Conservation (phyloP, 768 basidiomycete genomes). For the Macrolepiota albuminosa region DNA sequence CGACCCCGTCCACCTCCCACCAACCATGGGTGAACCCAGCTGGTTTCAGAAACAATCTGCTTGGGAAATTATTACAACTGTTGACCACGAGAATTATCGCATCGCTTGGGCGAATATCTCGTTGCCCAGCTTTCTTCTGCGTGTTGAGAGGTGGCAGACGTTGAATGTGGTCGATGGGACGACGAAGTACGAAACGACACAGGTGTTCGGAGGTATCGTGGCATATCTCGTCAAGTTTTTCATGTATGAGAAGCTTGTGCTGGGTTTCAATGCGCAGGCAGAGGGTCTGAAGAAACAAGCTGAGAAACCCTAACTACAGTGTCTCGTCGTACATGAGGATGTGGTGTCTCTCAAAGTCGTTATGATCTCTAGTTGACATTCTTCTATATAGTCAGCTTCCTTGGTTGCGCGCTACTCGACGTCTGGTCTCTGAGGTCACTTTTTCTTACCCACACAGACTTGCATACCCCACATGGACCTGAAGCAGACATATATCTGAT, state of each 20-base stretch:
- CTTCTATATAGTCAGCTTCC: neutral
- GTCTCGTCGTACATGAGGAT: neutral
- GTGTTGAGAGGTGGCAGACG: conserved; percentile 60
- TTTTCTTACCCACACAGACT: neutral
- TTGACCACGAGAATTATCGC: conserved; percentile 52
- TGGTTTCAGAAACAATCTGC: conserved; percentile 33
- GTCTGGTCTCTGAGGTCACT: neutral
- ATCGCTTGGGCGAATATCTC: conserved; percentile 49
- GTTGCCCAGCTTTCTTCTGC: conserved; percentile 43
- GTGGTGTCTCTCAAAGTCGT: neutral
- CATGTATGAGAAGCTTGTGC: conserved; percentile 34
- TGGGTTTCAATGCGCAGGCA: conserved; percentile 50
- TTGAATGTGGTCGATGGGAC: conserved; percentile 44
- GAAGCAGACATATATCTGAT: too few species aligned
- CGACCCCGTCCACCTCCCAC: conserved; percentile 53
- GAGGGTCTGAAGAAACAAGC: conserved; percentile 50
- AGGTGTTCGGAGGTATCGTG: conserved; percentile 52
- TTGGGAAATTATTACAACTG: conserved; percentile 39
- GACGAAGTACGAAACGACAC: conserved; percentile 61
- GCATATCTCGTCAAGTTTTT: conserved; percentile 50
- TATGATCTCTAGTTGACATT: neutral
- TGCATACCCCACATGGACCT: neutral
- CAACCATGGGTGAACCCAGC: conserved; percentile 43
- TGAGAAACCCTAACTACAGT: conserved; percentile 26
- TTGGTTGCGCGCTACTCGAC: neutral